phyloP scores from a whole-genome alignment of 2,329 filamentous ascomycete species.

The Emmonsiellopsis sp. region DNA sequence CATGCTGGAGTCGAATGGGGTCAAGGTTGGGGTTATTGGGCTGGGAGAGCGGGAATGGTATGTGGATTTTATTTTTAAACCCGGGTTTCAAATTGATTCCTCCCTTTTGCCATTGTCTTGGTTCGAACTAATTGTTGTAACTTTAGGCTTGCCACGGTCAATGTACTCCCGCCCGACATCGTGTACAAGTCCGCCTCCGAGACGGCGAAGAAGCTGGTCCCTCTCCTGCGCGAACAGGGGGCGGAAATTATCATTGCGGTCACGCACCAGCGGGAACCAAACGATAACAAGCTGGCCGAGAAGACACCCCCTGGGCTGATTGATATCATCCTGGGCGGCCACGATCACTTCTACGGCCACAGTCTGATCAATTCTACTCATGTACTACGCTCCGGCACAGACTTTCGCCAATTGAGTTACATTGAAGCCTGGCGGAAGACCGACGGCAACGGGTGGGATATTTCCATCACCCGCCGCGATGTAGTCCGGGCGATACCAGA shows the following conservation, averaged over 20 bases:
- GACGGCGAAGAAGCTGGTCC: slow-evolving; percentile 67
- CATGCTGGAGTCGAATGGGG: slow-evolving; percentile 73
- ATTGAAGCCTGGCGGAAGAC: slow-evolving; percentile 61
- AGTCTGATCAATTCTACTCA: slow-evolving; percentile 69
- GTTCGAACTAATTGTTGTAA: not conserved
- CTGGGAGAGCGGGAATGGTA: slow-evolving; percentile 77
- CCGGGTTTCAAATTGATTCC: not conserved
- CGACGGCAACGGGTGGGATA: slow-evolving; percentile 56
- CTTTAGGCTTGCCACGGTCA: slow-evolving; percentile 68
- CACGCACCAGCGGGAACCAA: slow-evolving; percentile 79
- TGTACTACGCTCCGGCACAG: slow-evolving; percentile 75
- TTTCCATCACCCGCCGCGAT: slow-evolving; percentile 68
- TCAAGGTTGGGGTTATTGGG: slow-evolving; percentile 79
- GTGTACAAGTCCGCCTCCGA: slow-evolving; percentile 71
- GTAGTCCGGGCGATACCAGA: slow-evolving; percentile 59
- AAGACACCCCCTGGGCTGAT: slow-evolving; percentile 62
- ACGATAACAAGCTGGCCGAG: slow-evolving; percentile 75
- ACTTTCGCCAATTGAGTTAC: slow-evolving; percentile 89
- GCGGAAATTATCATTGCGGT: slow-evolving; percentile 76
- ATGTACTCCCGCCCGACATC: slow-evolving; percentile 70
- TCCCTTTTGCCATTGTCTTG: not conserved
- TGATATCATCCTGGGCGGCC: slow-evolving; percentile 79
- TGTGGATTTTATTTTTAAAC: slow-evolving; percentile 4
- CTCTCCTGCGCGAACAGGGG: slow-evolving; percentile 62
- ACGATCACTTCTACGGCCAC: slow-evolving; percentile 84